Conservation (phyloP, 805 yeast species). For the Candida nanaspora region DNA sequence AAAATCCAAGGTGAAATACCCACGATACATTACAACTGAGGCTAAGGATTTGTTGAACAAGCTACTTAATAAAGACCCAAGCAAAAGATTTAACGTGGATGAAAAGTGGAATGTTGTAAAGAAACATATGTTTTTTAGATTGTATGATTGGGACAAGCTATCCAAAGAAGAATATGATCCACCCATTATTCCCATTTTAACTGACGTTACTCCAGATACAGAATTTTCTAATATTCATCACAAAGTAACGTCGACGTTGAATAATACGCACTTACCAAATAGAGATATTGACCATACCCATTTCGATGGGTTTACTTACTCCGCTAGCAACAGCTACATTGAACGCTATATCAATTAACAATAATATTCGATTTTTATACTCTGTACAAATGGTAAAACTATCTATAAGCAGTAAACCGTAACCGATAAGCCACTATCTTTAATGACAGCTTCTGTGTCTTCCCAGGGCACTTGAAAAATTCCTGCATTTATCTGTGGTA, state of each 20-base stretch:
- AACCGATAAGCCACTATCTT: conserved; percentile 25
- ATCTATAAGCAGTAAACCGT: too few species aligned
- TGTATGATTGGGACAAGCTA: conserved; percentile 58
- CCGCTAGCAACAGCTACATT: conserved; percentile 32
- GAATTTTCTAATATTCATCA: background rate
- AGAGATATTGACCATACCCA: conserved; percentile 7
- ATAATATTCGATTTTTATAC: background rate
- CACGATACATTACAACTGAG: conserved; percentile 66
- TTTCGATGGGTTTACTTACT: conserved; percentile 39
- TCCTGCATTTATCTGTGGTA: conserved; percentile 81
- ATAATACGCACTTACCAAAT: background rate
- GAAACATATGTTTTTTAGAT: conserved; percentile 65
- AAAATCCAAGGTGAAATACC: conserved; percentile 53
- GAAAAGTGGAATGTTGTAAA: conserved; percentile 45
- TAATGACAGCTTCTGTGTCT: conserved; percentile 48
- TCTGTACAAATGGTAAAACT: too few species aligned
- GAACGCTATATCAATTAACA: conserved; percentile 16
- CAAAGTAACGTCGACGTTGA: too few species aligned
- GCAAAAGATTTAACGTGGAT: conserved; percentile 52
- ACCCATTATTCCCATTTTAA: conserved; percentile 55
- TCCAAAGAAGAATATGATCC: conserved; percentile 45
- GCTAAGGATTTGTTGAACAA: conserved; percentile 68
- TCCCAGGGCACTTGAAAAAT: conserved; percentile 78
- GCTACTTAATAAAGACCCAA: conserved; percentile 59
- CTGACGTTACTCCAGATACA: background rate